phyloP scores from a whole-genome alignment of 345 rosid genomes.

The Lenwebbia sp. region DNA sequence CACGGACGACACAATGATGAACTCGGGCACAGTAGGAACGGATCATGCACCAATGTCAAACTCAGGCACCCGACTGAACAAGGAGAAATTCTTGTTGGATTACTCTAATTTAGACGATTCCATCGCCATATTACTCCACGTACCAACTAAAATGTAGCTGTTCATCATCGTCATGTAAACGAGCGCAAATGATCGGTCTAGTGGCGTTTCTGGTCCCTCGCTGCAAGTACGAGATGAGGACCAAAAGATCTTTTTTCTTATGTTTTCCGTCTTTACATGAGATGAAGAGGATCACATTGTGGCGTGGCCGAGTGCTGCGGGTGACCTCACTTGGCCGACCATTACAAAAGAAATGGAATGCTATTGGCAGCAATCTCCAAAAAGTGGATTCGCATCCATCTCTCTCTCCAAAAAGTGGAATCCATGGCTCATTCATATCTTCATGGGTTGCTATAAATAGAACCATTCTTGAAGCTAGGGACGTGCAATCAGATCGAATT shows the following conservation, averaged over 20 bases:
- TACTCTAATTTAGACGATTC: no score
- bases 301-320: background rate
- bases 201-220: background rate
- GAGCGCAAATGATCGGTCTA: no score
- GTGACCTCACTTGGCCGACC: background rate
- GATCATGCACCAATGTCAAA: background rate
- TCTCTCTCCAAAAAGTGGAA: background rate
- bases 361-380: background rate
- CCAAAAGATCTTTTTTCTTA: background rate
- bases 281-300: background rate
- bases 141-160: no score
- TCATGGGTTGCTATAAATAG: background rate
- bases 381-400: background rate
- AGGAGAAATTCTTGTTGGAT: background rate
- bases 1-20: background rate
- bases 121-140: no score
- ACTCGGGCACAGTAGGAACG: background rate
- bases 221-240: background rate
- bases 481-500: no score
- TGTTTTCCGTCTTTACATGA: no score
- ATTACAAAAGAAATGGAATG: background rate
- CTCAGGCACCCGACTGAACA: background rate
- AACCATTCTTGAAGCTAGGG: background rate
- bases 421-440: background rate
- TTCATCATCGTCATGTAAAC: no score